Percentiles rank a stretch among this genome's conserved stretches.
These are phyloP conservation scores for Insectozyma bohioensis DNA, from an alignment of 1,139 yeast genomes.

Conservation along the genomic window DNA sequence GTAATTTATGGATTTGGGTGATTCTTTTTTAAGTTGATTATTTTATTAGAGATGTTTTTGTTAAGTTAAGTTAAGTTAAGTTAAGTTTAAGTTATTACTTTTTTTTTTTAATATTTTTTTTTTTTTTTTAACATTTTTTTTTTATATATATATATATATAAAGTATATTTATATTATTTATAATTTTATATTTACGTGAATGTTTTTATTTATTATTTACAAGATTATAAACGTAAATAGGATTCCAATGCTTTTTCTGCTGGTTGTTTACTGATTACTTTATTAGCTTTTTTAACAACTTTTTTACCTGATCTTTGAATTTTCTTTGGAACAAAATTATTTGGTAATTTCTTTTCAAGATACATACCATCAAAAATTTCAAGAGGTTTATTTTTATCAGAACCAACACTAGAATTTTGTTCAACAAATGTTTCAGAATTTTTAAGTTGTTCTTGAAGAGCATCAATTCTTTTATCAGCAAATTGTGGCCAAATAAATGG, in stretches of 20 bases:
- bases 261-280: constrained; percentile 16
- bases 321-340: constrained; percentile 65
- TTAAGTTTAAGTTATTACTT: too few relatives aligned
- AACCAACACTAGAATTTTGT: constrained; percentile 42
- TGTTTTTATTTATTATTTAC: constrained; percentile 10
- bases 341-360: constrained; percentile 68
- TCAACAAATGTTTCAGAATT: constrained; percentile 23
- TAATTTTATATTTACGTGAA: too few relatives aligned
- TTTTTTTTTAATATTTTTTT: constrained; percentile 1
- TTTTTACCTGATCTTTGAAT: constrained; percentile 43
- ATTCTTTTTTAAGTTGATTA: background rate
- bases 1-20: constrained; percentile 11
- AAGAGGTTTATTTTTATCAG: constrained; percentile 67
- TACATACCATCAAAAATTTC: constrained; percentile 77
- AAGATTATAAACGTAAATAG: constrained; percentile 16
- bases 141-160: constrained; percentile 2
- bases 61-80: too few relatives aligned
- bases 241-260: background rate
- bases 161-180: too few relatives aligned
- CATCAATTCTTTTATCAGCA: constrained; percentile 28
- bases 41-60: constrained; percentile 4
- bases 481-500: constrained; percentile 94
- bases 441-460: constrained; percentile 22
- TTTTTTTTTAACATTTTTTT: constrained; percentile 1
- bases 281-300: constrained; percentile 30